phyloP scores from a whole-genome alignment of 371 early-diverging fungal genomes.

The Blyttiomyces sp. region DNA sequence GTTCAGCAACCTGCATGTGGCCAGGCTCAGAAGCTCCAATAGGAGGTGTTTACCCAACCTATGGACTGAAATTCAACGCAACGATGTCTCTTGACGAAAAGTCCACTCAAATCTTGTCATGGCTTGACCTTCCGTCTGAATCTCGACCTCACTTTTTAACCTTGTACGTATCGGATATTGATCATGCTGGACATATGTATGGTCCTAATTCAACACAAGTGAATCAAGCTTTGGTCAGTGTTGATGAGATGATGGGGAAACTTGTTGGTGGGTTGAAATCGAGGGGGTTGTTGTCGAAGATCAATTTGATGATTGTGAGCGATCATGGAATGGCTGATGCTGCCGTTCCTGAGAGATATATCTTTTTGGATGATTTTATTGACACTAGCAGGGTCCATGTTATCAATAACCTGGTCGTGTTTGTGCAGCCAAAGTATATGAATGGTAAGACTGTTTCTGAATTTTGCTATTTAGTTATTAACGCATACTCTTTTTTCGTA shows the following conservation, averaged over 20 bases:
- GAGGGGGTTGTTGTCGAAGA: slow-evolving; percentile 58
- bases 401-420: slow-evolving; percentile 40
- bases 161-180: slow-evolving; percentile 80
- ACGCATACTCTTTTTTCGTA: neutral
- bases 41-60: slow-evolving; percentile 58
- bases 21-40: slow-evolving; percentile 75
- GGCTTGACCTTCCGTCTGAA: slow-evolving; percentile 71
- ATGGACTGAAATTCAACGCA: slow-evolving; percentile 56
- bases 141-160: slow-evolving; percentile 74
- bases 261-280: slow-evolving; percentile 54
- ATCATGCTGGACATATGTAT: slow-evolving; percentile 72
- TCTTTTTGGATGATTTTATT: slow-evolving; percentile 75
- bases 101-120: slow-evolving; percentile 60
- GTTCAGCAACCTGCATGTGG: slow-evolving; percentile 74
- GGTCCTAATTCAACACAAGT: slow-evolving; percentile 69
- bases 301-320: slow-evolving; percentile 82
- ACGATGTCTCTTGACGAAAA: slow-evolving; percentile 52
- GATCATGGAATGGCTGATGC: slow-evolving; percentile 90
- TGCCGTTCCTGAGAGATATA: slow-evolving; percentile 42
- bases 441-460: slow-evolving; percentile 5
- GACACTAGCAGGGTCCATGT: slow-evolving; percentile 40
- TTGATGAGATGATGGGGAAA: slow-evolving; percentile 65
- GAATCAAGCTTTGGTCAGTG: slow-evolving; percentile 56
- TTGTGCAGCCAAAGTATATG: slow-evolving; percentile 27
- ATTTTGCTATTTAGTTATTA: neutral